Evolutionary conservation across 164 flowering plant genomes (phyloP).

Genomic region (Litsea cubeba): DNA sequence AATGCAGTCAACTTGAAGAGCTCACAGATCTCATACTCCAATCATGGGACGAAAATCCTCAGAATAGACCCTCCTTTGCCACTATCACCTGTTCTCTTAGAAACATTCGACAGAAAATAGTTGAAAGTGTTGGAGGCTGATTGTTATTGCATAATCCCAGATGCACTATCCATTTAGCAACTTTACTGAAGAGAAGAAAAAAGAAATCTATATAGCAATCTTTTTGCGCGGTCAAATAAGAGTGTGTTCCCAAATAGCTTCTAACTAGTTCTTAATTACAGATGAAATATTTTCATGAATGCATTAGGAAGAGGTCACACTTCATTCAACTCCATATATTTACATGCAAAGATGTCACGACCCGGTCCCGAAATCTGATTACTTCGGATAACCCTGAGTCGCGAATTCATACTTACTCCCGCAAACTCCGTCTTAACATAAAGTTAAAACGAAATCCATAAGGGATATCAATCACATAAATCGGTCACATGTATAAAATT

Average conservation of each 20-base stretch:
- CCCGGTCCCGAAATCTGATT: too few relatives aligned
- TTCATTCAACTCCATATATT: too few relatives aligned
- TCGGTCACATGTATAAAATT: too few relatives aligned
- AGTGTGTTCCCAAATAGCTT: background rate
- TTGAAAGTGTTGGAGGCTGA: background rate
- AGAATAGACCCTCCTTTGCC: conserved; percentile 45
- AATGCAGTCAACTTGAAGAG: conserved; percentile 29
- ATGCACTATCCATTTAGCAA: background rate
- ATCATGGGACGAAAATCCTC: conserved; percentile 46
- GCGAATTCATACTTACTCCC: too few relatives aligned
- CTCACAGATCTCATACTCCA: conserved; percentile 38
- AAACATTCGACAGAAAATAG: conserved; percentile 18
- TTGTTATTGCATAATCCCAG: background rate
- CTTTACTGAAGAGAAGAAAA: background rate
- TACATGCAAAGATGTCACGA: too few relatives aligned
- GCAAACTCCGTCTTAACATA: too few relatives aligned
- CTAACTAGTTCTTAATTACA: background rate
- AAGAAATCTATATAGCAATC: too few relatives aligned
- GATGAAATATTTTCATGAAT: background rate
- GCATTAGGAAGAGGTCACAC: background rate
- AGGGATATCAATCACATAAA: too few relatives aligned
- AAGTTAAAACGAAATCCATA: too few relatives aligned
- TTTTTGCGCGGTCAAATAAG: background rate
- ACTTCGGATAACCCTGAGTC: too few relatives aligned
- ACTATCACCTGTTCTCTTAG: conserved; percentile 32